Percentiles rank a stretch among this genome's conserved stretches.
phyloP scores from a whole-genome alignment of 495 filamentous ascomycete genomes.

The Bryoglossum gracile region DNA sequence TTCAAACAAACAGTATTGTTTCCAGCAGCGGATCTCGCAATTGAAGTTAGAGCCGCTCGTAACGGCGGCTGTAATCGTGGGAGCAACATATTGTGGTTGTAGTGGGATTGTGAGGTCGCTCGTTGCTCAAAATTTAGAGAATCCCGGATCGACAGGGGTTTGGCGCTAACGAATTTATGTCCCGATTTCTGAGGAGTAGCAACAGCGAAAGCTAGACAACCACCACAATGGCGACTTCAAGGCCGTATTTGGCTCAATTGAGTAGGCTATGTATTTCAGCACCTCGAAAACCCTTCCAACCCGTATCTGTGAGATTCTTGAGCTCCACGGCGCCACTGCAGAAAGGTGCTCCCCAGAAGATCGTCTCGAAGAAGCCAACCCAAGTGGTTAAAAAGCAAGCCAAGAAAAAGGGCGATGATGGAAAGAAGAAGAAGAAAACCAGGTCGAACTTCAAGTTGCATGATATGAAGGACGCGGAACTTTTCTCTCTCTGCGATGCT shows the following conservation, averaged over 20 bases:
- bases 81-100: slow-evolving; percentile 41
- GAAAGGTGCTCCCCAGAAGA: slow-evolving; percentile 17
- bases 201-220: not conserved
- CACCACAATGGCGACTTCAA: slow-evolving; percentile 22
- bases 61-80: slow-evolving; percentile 46
- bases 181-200: not conserved
- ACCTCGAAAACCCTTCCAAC: not conserved
- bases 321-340: slow-evolving; percentile 4
- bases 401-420: slow-evolving; percentile 42
- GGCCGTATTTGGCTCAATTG: slow-evolving; percentile 25
- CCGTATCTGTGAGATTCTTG: slow-evolving; percentile 1
- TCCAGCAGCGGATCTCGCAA: slow-evolving; percentile 24
- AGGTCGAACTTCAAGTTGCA: slow-evolving; percentile 54
- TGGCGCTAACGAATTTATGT: slow-evolving; percentile 3
- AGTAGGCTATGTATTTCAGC: slow-evolving; percentile 17
- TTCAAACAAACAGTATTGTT: slow-evolving; percentile 23
- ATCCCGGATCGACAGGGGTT: slow-evolving; percentile 2
- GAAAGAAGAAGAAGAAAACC: slow-evolving; percentile 56
- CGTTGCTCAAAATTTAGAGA: slow-evolving; percentile 2
- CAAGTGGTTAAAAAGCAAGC: slow-evolving; percentile 24
- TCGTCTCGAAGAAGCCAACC: slow-evolving; percentile 29
- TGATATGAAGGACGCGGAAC: slow-evolving; percentile 53
- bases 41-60: slow-evolving; percentile 36
- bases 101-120: too few relatives aligned
- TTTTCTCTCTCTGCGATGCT: slow-evolving; percentile 81